These are phyloP conservation scores for Prunus persica DNA, from an alignment of 306 rosid species.

Conservation along the genomic window Prunus_persica_NCBIv2 NC_034016.1:12451501-12452000, in stretches of 20 bases:
- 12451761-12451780: constrained; percentile 29
- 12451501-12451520: constrained; percentile 42
- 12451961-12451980: constrained; percentile 36
- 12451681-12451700: constrained; percentile 48
- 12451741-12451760: constrained; percentile 46
- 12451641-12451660: constrained; percentile 40
- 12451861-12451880: constrained; percentile 26
- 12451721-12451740: constrained; percentile 54
- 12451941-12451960: constrained; percentile 50
- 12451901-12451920: constrained; percentile 53
- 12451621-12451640: constrained; percentile 58
- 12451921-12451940: constrained; percentile 57
- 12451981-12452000: constrained; percentile 50
- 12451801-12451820: constrained; percentile 43
- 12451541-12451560: constrained; percentile 43
- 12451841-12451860: constrained; percentile 31
- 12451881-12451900: constrained; percentile 39
- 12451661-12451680: constrained; percentile 31
- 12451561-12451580: constrained; percentile 29
- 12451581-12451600: constrained; percentile 12
- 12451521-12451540: constrained; percentile 49
- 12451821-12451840: constrained; percentile 48
- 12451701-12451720: constrained; percentile 52
- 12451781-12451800: constrained; percentile 45
- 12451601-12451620: constrained; percentile 46